Evolutionary conservation across 768 basidiomycete genomes (phyloP).

Genomic region (Agrocybe pediades): DNA sequence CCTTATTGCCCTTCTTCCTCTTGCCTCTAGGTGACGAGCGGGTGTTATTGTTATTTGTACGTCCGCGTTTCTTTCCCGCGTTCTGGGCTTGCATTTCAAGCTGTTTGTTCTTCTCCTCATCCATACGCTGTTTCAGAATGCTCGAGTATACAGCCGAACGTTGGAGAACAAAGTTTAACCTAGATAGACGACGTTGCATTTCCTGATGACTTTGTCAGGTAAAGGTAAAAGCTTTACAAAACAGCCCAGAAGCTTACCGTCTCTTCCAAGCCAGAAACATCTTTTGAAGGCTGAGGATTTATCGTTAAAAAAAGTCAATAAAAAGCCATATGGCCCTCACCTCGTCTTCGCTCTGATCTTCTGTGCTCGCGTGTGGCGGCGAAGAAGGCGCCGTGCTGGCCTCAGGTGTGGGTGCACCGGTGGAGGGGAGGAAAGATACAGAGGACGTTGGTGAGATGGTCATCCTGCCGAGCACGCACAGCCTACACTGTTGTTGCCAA

Average conservation of each 20-base stretch:
- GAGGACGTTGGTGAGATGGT: background rate
- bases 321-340: too few species aligned
- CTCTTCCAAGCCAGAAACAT: too few species aligned
- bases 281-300: too few species aligned
- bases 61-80: slow-evolving; percentile 28
- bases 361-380: background rate
- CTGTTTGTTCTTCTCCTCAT: slow-evolving; percentile 48
- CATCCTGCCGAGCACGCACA: too few species aligned
- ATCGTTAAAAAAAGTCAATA: too few species aligned
- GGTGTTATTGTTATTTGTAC: background rate
- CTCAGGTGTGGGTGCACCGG: background rate
- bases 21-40: slow-evolving; percentile 23
- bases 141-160: slow-evolving; percentile 77
- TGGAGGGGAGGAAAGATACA: background rate
- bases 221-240: too few species aligned
- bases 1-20: slow-evolving; percentile 27
- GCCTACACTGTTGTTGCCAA: too few species aligned
- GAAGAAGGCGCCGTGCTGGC: background rate
- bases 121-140: slow-evolving; percentile 76
- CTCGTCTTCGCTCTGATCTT: background rate
- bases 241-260: too few species aligned
- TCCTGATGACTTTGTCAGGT: slow-evolving; percentile 39
- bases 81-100: slow-evolving; percentile 23
- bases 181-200: slow-evolving; percentile 46
- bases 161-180: slow-evolving; percentile 69